These are phyloP conservation scores for Metschnikowia lochheadii DNA, from an alignment of 805 yeast species.

Conservation along the genomic window DNA sequence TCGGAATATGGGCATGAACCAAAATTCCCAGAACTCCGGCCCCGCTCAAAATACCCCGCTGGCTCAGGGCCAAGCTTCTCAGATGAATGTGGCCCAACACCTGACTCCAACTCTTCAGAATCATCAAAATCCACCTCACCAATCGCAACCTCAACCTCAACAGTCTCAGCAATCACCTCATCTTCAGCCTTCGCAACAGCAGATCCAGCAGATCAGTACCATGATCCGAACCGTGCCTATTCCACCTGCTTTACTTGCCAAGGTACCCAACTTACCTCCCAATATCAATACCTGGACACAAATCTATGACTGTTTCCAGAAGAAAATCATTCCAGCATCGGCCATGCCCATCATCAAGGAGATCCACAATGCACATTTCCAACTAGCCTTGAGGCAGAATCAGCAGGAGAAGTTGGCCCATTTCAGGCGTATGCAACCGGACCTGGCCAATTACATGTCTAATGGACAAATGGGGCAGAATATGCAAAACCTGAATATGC, in stretches of 20 bases:
- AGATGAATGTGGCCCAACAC: background rate
- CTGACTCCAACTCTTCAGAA: too few relatives aligned
- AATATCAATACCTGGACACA: constrained; percentile 79
- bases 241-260: constrained; percentile 60
- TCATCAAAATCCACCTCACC: too few relatives aligned
- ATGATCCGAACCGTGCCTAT: constrained; percentile 64
- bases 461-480: background rate
- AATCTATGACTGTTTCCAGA: constrained; percentile 58
- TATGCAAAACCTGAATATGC: too few relatives aligned
- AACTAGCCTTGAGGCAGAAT: constrained; percentile 48
- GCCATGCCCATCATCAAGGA: constrained; percentile 58
- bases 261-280: constrained; percentile 74
- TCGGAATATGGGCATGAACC: background rate
- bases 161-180: constrained; percentile 7
- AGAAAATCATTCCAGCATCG: constrained; percentile 54
- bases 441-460: background rate
- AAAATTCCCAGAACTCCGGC: background rate
- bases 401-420: constrained; percentile 37
- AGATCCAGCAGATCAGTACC: constrained; percentile 36
- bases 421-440: constrained; percentile 12
- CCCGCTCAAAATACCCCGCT: too few relatives aligned
- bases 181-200: constrained; percentile 22
- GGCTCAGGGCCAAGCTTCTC: background rate
- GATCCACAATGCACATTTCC: constrained; percentile 64
- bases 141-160: too few relatives aligned